Evolutionary conservation across 1,284 basidiomycete species (phyloP).

Genomic region (Irpex rosettiformis): DNA sequence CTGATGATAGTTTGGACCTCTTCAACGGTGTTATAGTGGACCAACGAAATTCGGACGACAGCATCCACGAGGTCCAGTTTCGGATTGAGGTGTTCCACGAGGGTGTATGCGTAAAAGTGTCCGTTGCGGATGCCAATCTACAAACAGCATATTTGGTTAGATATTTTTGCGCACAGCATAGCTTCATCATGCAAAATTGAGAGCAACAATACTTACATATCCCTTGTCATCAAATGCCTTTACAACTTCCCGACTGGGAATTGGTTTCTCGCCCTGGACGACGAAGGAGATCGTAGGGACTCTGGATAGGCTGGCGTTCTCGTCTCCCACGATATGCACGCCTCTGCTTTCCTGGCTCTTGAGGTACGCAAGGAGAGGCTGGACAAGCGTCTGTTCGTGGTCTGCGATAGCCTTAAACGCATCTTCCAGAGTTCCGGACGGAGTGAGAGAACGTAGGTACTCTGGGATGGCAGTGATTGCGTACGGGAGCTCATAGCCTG

Average conservation of each 20-base stretch:
- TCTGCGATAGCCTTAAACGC: slow-evolving; percentile 43
- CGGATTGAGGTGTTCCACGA: slow-evolving; percentile 51
- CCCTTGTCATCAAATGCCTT: slow-evolving; percentile 55
- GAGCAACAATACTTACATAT: slow-evolving; percentile 44
- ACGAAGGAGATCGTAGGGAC: slow-evolving; percentile 76
- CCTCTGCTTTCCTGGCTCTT: slow-evolving; percentile 44
- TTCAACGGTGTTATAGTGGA: slow-evolving; percentile 76
- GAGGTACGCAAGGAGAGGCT: slow-evolving; percentile 40
- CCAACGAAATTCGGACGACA: slow-evolving; percentile 73
- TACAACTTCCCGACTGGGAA: slow-evolving; percentile 64
- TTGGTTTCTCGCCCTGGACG: slow-evolving; percentile 49
- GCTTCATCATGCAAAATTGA: too few species aligned
- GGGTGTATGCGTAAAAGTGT: slow-evolving; percentile 74
- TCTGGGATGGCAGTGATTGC: slow-evolving; percentile 55
- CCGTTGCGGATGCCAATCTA: slow-evolving; percentile 77
- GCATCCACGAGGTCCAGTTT: slow-evolving; percentile 60
- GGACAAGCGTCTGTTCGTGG: slow-evolving; percentile 44
- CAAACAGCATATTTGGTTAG: not conserved
- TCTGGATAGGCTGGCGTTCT: slow-evolving; percentile 38
- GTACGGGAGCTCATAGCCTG: slow-evolving; percentile 71
- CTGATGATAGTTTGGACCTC: slow-evolving; percentile 60
- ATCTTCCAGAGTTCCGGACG: slow-evolving; percentile 40
- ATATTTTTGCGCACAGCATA: slow-evolving; percentile 1
- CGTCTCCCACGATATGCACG: slow-evolving; percentile 65
- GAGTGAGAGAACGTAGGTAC: slow-evolving; percentile 62